phyloP scores from a whole-genome alignment of 2,329 filamentous ascomycete species.

The Sphaerulina populicola region DNA sequence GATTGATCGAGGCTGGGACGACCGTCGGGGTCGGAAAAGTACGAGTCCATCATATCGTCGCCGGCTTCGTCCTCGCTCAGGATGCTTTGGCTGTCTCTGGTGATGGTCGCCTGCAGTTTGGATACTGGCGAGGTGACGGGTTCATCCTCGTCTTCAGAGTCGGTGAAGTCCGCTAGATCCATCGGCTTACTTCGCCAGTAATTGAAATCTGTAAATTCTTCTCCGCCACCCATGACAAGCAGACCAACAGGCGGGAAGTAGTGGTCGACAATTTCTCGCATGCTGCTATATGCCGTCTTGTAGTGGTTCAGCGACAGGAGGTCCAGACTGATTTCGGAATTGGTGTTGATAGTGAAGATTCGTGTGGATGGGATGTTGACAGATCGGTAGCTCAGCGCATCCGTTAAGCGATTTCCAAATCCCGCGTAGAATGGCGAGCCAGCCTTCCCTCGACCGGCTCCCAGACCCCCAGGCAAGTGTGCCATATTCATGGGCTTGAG shows the following conservation, averaged over 20 bases:
- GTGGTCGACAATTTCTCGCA: constrained; percentile 94
- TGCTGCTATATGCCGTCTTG: constrained; percentile 93
- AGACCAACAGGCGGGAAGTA: constrained; percentile 91
- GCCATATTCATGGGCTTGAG: constrained; percentile 17
- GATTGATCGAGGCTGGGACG: constrained; percentile 20
- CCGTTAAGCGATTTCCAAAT: constrained; percentile 92
- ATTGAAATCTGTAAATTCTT: constrained; percentile 93
- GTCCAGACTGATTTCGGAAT: constrained; percentile 89
- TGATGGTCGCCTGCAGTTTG: constrained; percentile 11
- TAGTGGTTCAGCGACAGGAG: constrained; percentile 85
- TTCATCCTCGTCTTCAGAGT: constrained; percentile 58
- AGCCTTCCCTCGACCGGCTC: constrained; percentile 24
- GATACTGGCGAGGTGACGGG: constrained; percentile 14
- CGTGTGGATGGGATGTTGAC: constrained; percentile 90
- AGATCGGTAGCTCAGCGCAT: constrained; percentile 89
- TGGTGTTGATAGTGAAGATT: constrained; percentile 98
- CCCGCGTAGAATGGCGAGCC: constrained; percentile 82
- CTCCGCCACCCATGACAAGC: constrained; percentile 78
- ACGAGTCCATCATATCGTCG: constrained; percentile 18
- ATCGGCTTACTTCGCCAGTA: constrained; percentile 86
- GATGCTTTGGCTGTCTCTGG: constrained; percentile 17
- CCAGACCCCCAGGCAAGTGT: constrained; percentile 12
- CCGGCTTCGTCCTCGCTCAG: constrained; percentile 31
- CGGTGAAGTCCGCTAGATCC: constrained; percentile 80
- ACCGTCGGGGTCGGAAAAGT: constrained; percentile 14